phyloP scores from a whole-genome alignment of 2,329 filamentous ascomycete genomes.

The Stemphylium lycopersici region DNA sequence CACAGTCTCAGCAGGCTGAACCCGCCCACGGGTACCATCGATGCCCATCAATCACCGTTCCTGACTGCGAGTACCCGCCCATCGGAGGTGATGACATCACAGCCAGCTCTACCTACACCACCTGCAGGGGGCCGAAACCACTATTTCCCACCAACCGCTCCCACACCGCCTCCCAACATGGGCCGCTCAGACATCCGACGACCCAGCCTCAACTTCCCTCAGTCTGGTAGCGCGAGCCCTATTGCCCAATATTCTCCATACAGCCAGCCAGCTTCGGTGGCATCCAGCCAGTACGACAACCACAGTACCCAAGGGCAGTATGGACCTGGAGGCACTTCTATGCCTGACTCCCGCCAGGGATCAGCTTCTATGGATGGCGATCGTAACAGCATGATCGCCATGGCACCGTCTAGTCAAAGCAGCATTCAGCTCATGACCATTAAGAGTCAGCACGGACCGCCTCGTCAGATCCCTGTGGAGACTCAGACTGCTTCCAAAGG shows the following conservation, averaged over 20 bases:
- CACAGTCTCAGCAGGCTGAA: conserved; percentile 56
- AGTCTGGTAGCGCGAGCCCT: conserved; percentile 53
- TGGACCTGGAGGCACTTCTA: conserved; percentile 15
- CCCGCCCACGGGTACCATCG: conserved; percentile 54
- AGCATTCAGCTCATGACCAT: conserved; percentile 62
- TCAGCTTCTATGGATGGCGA: conserved; percentile 43
- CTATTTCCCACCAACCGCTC: conserved; percentile 44
- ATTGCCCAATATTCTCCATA: conserved; percentile 54
- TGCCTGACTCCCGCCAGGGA: conserved; percentile 42
- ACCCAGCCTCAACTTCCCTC: conserved; percentile 48
- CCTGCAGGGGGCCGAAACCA: conserved; percentile 45
- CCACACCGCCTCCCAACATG: conserved; percentile 41
- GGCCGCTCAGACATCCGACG: conserved; percentile 34
- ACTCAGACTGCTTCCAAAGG: conserved; percentile 81
- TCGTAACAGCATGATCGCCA: conserved; percentile 50
- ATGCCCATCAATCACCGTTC: conserved; percentile 58
- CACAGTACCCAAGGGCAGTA: conserved; percentile 34
- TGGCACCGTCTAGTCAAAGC: conserved; percentile 54
- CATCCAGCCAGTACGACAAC: conserved; percentile 47
- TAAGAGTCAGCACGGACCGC: conserved; percentile 56
- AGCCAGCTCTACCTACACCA: conserved; percentile 57
- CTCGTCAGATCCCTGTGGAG: conserved; percentile 72
- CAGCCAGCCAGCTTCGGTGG: conserved; percentile 41
- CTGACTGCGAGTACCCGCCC: conserved; percentile 50
- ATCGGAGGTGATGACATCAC: conserved; percentile 52